Conservation (phyloP, 345 rosid species). For the Aquilaria yunnanensis region DNA sequence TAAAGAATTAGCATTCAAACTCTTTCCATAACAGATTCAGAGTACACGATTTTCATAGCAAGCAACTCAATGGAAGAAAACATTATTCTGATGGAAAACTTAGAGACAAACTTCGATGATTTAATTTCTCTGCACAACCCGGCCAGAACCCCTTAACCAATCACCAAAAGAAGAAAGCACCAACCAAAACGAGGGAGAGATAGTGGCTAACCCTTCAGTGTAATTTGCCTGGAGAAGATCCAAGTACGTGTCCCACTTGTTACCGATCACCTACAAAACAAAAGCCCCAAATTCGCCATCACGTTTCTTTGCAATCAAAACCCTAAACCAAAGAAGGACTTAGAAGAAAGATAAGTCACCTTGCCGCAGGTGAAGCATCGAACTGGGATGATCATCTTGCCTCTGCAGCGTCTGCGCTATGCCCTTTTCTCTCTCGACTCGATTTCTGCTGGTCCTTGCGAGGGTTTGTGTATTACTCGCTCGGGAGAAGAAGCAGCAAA, state of each 20-base stretch:
- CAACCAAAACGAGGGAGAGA: neutral
- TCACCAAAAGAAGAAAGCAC: no score
- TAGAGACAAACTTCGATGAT: no score
- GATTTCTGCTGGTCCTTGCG: no score
- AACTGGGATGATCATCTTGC: slow-evolving; percentile 67
- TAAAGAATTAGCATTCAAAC: no score
- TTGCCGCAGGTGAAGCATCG: slow-evolving; percentile 84
- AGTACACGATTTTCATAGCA: no score
- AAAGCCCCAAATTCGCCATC: neutral
- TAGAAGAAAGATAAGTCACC: slow-evolving; percentile 19
- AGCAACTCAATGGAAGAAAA: no score
- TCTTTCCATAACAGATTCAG: no score
- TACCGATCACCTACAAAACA: slow-evolving; percentile 54
- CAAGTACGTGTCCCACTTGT: slow-evolving; percentile 74
- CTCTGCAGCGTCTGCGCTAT: neutral
- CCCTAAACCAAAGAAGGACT: neutral
- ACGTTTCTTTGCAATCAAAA: neutral
- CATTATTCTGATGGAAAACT: no score
- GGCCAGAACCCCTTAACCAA: no score
- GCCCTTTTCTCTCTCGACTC: neutral
- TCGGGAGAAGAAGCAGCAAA: no score
- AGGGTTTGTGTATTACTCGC: no score
- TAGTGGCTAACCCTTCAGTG: slow-evolving; percentile 46
- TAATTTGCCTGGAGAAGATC: slow-evolving; percentile 76
- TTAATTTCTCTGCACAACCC: no score